Conservation (phyloP, 345 rosid genomes). For the Brassica juncea region DNA sequence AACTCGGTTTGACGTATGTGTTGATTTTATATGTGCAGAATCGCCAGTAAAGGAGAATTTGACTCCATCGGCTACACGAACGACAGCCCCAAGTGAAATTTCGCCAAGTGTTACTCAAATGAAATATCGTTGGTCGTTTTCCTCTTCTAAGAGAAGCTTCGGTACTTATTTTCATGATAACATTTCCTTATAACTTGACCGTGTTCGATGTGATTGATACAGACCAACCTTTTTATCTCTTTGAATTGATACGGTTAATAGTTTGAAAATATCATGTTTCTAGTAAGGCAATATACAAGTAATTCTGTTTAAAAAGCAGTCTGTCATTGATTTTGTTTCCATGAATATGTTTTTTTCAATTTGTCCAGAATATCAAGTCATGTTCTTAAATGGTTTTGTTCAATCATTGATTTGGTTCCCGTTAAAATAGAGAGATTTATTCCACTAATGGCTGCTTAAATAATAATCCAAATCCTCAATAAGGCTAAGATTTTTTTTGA, state of each 20-base stretch:
- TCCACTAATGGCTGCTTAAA: slow-evolving; percentile 9
- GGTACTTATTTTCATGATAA: slow-evolving; percentile 18
- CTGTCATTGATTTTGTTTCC: slow-evolving; percentile 2
- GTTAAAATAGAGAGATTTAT: background rate
- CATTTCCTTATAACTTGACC: background rate
- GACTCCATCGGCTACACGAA: background rate
- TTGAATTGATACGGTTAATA: background rate
- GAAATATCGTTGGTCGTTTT: slow-evolving; percentile 32
- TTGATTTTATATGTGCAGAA: slow-evolving; percentile 19
- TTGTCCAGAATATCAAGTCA: background rate
- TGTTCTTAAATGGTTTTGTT: background rate
- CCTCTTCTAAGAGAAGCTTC: slow-evolving; percentile 32
- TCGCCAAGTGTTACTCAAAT: background rate
- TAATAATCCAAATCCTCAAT: background rate
- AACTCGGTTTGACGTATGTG: background rate
- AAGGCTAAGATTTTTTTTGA: background rate
- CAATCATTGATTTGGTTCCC: background rate
- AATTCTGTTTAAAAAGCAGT: background rate
- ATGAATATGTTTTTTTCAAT: background rate
- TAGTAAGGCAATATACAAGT: background rate
- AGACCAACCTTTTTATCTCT: background rate
- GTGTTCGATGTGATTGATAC: background rate
- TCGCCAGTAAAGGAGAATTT: slow-evolving; percentile 17
- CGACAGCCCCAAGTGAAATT: background rate
- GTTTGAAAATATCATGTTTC: background rate